A percentile compares a stretch with the other conserved stretches of the same genome.
phyloP scores from a whole-genome alignment of 2,329 filamentous ascomycete species.

The Colletotrichum sp. region DNA sequence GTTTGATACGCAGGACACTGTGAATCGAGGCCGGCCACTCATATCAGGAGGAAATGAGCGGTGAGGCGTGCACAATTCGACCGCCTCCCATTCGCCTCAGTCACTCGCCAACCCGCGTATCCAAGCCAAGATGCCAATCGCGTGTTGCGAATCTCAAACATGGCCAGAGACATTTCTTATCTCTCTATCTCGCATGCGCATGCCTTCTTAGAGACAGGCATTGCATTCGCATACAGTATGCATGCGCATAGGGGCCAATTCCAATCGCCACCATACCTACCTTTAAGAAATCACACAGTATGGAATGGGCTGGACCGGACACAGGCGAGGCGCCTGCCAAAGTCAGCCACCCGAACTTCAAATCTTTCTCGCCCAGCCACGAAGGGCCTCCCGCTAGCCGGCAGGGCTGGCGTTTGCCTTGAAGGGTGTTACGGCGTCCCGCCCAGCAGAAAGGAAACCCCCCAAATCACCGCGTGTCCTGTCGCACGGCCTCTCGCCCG shows the following conservation, averaged over 20 bases:
- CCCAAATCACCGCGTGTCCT: not conserved
- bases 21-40: not conserved
- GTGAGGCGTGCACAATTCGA: not conserved
- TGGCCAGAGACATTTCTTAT: not conserved
- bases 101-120: not conserved
- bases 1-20: not conserved
- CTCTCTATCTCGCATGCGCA: constrained; percentile 10
- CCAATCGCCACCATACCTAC: not conserved
- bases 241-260: not conserved
- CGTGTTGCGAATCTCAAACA: constrained; percentile 1
- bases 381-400: not conserved
- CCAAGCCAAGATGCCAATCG: not conserved
- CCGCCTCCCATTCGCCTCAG: not conserved
- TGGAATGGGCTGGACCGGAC: not conserved
- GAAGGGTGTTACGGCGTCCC: not conserved
- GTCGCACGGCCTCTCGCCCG: not conserved
- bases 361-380: not conserved
- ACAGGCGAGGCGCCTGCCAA: not conserved
- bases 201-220: constrained; percentile 3
- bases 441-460: not conserved
- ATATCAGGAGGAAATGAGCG: constrained; percentile 2
- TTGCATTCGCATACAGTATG: constrained; percentile 1
- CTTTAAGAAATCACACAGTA: not conserved
- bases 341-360: not conserved
- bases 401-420: not conserved